Base-by-base conservation (phyloP, 176 grass and related monocot genomes). In the Eleusine indica region DNA sequence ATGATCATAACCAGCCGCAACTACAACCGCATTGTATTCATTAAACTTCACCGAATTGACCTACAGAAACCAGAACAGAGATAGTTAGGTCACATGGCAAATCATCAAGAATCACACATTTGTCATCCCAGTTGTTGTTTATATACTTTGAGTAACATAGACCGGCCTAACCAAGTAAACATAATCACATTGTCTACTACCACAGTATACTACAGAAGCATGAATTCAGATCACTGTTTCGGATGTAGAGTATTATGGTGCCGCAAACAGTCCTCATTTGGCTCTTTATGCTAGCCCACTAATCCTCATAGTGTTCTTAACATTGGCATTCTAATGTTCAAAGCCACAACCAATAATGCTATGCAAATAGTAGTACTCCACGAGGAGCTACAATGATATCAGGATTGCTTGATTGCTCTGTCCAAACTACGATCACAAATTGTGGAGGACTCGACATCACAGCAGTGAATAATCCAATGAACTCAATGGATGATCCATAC, bases 21-120 rank as follows among this genome's bases (percentile, higher is more conserved):
- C 87, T 63, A 98, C 91, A 54, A 98, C 91, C 2, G 93, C 53
- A 41, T 90, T 91, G 62, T 90, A 90, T 76, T 88, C 93, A 78
- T 98, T 98, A 87, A 98, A 98, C 84, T 91, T 98, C 60, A 98
- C 96, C 16, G 96, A 93, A 69, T 98, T 98, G 30, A 98, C 74
- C 96, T 98, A 72, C 14, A 74, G 7, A 60, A 74, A 49, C 47
- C 9, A 69, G 17, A 69, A 82, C 44, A 30, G 30, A 68, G 37
- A 65, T 79, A 82, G 18, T 46, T 89, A 51, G 72, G 73, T 21
- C 86, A 42, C 44, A 67, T 68, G 4, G 17, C 7, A 52, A 71
- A 60, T 52, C 25, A 78, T 21, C 18, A 53, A 60, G 60, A 78
- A 68, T 30, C 22, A 73, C 40, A 70, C 19, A 79, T 69, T 2